These are phyloP conservation scores for Rubroboletus pulcherrimus DNA, from an alignment of 768 basidiomycete species.

Conservation along the genomic window DNA sequence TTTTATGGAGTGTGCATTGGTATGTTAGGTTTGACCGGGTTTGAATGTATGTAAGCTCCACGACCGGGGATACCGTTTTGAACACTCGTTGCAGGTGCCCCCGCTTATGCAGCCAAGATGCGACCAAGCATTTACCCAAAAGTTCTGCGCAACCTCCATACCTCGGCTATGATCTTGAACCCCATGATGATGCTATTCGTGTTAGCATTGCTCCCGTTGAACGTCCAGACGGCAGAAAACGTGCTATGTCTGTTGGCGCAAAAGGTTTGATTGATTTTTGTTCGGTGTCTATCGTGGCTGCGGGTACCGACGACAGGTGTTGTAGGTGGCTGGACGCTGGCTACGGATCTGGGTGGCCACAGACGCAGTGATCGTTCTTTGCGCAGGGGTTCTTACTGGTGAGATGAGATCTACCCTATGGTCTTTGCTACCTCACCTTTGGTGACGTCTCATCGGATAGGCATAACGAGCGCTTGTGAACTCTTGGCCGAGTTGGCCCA, in stretches of 20 bases:
- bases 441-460: conserved; percentile 27
- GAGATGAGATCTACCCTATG: conserved; percentile 3
- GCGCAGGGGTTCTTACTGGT: conserved; percentile 70
- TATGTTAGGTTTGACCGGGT: conserved; percentile 70
- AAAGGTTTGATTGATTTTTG: conserved; percentile 32
- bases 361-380: conserved; percentile 69
- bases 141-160: conserved; percentile 64
- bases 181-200: conserved; percentile 55
- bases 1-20: conserved; percentile 69
- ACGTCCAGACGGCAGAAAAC: conserved; percentile 49
- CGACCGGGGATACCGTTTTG: neutral
- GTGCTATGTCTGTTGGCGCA: conserved; percentile 64
- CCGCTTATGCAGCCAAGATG: conserved; percentile 63
- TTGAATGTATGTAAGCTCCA: conserved; percentile 46
- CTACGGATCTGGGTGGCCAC: conserved; percentile 57
- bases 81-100: conserved; percentile 40
- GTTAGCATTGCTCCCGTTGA: conserved; percentile 54
- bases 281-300: neutral
- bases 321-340: conserved; percentile 57
- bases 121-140: conserved; percentile 51
- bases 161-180: conserved; percentile 55
- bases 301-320: neutral
- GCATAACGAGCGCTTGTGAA: conserved; percentile 56
- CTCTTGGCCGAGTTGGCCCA: conserved; percentile 53
- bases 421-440: neutral